Conservation (phyloP, 352 stramenopile species). For the Phytophthora litchii region DNA sequence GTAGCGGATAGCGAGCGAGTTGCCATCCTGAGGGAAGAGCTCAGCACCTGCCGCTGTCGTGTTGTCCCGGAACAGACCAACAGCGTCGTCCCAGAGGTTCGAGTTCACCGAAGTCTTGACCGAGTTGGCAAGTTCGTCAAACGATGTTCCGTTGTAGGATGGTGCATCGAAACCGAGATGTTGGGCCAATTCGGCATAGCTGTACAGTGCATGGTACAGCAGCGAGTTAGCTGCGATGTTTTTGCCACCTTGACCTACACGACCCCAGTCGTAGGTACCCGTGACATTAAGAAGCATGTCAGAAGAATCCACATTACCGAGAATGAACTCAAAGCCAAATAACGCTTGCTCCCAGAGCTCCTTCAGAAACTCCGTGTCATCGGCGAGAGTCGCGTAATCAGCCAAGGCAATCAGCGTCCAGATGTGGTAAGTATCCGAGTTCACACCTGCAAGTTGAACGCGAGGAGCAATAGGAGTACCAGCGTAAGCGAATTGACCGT, state of each 20-base stretch:
- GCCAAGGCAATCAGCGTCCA: conserved; percentile 47
- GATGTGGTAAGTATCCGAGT: conserved; percentile 50
- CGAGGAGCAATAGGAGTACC: conserved; percentile 35
- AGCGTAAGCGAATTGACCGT: conserved; percentile 40
- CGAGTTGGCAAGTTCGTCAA: conserved; percentile 21
- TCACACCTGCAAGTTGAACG: conserved; percentile 21
- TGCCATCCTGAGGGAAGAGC: conserved; percentile 40
- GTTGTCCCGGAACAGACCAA: conserved; percentile 37
- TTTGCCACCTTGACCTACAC: conserved; percentile 41
- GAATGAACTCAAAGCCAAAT: conserved; percentile 39
- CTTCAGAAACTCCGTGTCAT: conserved; percentile 22
- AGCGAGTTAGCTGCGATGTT: conserved; percentile 45
- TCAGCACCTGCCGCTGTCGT: conserved; percentile 28
- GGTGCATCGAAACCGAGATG: conserved; percentile 17
- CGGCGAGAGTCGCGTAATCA: conserved; percentile 36
- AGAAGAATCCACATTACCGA: conserved; percentile 29
- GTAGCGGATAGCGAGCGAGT: conserved; percentile 36
- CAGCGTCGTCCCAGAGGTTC: conserved; percentile 38
- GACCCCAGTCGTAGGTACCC: conserved; percentile 34
- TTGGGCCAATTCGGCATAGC: conserved; percentile 19
- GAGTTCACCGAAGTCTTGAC: conserved; percentile 37
- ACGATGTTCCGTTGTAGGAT: conserved; percentile 31
- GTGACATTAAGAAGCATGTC: conserved; percentile 41
- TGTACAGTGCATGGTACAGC: conserved; percentile 34
- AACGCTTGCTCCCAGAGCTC: conserved; percentile 34